phyloP scores from a whole-genome alignment of 331 rosid species.

The Malus hybrid region DNA sequence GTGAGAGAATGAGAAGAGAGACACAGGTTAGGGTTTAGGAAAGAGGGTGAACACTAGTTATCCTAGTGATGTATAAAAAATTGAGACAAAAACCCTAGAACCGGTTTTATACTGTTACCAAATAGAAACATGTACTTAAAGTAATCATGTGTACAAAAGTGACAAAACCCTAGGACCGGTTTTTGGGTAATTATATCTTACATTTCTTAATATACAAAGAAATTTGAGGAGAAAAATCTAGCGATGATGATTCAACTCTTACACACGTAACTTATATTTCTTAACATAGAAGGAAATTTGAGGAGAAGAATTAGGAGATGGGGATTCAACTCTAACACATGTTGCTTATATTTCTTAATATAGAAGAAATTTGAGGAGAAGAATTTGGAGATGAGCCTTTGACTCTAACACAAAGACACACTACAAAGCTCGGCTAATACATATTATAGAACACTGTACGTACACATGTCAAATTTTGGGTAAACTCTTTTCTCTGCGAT shows the following conservation, averaged over 20 bases:
- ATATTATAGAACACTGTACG: not conserved
- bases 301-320: not conserved
- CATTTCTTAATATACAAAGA: not conserved
- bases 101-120: not conserved
- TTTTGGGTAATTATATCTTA: too few relatives aligned
- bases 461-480: constrained; percentile 2
- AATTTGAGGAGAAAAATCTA: not conserved
- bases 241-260: not conserved
- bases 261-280: not conserved
- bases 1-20: not conserved
- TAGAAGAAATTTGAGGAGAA: too few relatives aligned
- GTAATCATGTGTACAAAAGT: not conserved
- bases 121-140: not conserved
- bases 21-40: not conserved
- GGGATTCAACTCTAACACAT: not conserved
- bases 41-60: not conserved
- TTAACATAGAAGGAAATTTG: too few relatives aligned
- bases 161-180: not conserved
- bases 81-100: not conserved
- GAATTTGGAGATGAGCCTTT: too few relatives aligned
- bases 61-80: not conserved
- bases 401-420: not conserved
- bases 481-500: constrained; percentile 12
- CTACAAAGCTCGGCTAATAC: not conserved
- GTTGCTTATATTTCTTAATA: too few relatives aligned